A percentile compares a stretch with the other conserved stretches of the same genome.
Conservation (phyloP, 2,329 filamentous ascomycete species). For the Claviceps fusiformis region DNA sequence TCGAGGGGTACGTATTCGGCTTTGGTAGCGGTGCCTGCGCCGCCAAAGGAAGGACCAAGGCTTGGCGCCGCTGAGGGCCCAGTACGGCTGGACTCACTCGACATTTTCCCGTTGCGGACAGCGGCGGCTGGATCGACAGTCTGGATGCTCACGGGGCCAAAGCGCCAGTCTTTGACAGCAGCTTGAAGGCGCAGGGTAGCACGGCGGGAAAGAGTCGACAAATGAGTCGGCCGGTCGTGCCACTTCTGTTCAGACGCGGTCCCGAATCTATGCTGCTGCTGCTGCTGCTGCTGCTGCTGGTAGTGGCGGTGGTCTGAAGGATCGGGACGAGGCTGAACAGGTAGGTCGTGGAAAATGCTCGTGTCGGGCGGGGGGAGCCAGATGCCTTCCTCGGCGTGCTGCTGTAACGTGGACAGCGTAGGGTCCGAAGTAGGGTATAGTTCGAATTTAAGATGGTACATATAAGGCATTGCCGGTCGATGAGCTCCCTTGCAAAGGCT, state of each 20-base stretch:
- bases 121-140: conserved; percentile 54
- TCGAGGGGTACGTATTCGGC: conserved; percentile 63
- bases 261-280: conserved; percentile 16
- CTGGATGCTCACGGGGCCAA: conserved; percentile 64
- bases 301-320: conserved; percentile 8
- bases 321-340: conserved; percentile 29
- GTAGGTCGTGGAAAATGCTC: conserved; percentile 42
- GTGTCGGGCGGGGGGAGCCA: conserved; percentile 38
- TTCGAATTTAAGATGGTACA: conserved; percentile 55
- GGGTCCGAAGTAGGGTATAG: conserved; percentile 39
- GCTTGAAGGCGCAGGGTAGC: conserved; percentile 32
- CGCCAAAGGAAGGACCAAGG: conserved; percentile 40
- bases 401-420: conserved; percentile 5
- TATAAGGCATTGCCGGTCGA: conserved; percentile 39
- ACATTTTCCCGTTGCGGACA: conserved; percentile 16
- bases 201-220: conserved; percentile 27
- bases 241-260: conserved; percentile 27
- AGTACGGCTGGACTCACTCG: conserved; percentile 24
- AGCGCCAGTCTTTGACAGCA: conserved; percentile 60
- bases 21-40: conserved; percentile 64
- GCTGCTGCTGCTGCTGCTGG: conserved; percentile 4
- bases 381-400: conserved; percentile 14
- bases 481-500: not conserved
- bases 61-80: conserved; percentile 36
- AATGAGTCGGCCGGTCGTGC: conserved; percentile 25